Base-by-base conservation (phyloP, 225 moss, liverwort and hornwort genomes). In the Rhytidiadelphus loreus region DNA sequence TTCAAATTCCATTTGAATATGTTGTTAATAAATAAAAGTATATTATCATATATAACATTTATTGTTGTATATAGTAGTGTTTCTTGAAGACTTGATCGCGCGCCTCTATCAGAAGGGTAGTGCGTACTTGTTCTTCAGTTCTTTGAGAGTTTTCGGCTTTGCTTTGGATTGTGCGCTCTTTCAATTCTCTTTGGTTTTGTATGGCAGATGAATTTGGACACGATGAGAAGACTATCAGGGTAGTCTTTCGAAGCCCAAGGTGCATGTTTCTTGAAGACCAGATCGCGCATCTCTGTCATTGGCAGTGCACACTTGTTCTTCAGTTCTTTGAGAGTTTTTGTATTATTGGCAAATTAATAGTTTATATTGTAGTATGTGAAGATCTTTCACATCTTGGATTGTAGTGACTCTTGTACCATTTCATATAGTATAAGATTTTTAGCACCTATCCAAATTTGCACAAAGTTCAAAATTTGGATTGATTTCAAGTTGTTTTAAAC, bases 361-460 rank as follows among this genome's bases (percentile, higher is more conserved):
- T 26, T 28, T 9, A 28, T 28, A 6, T 71, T 43, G 28, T 28
- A 0, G 5, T 44, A 43, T 43, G 28, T 71, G 3, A 3, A 26
- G 26, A 70, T 16, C 41, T 70, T 70, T 41, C 4, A 44, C 16
- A 72, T 72, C 1, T 16, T 44, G 3, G 9, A 72, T 72, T 43
- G 9, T 0, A 44, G 0, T 72, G 44, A 72, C 3, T 72, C 10
- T 44, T 72, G 2, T 10, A 44, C 9, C 10, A 28, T 28, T 2
- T 44, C 5, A 43, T 28, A 9, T 0, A 44, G 1, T 16, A 5
- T 15, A 17, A 72, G 10, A 71, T 28, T 28, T 28, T 6, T 71
- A 70, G 15, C 43, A 72, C 44, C 0, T 71, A 6, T 0, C 1
- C 0, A 71, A n/a, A 0, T 28, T 28, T 44, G 3, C 2, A 44